Conservation (phyloP, 139 green algal species). For the Chlorella vulgaris region DNA sequence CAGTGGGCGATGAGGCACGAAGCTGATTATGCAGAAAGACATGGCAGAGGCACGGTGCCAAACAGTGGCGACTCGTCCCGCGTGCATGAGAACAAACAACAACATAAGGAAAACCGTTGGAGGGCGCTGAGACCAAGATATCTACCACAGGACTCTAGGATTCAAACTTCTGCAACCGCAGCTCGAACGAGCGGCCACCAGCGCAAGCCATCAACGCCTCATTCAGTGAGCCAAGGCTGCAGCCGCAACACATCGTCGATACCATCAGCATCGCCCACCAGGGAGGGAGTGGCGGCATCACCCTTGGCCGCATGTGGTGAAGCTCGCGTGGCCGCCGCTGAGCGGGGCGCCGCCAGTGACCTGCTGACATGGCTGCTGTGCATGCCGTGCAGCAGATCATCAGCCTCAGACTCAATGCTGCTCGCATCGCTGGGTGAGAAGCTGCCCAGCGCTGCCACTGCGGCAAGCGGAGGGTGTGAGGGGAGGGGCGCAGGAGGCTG, state of each 20-base stretch:
- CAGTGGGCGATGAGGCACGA: too few species aligned
- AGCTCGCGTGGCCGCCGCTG: neutral
- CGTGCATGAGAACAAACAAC: too few species aligned
- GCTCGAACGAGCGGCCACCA: too few species aligned
- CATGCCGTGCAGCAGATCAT: slow-evolving; percentile 25
- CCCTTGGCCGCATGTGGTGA: neutral
- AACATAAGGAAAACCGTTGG: too few species aligned
- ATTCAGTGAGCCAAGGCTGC: slow-evolving; percentile 41
- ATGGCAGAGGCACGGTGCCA: too few species aligned
- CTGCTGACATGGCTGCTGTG: slow-evolving; percentile 22
- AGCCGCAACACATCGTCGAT: slow-evolving; percentile 46
- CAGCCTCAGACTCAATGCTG: slow-evolving; percentile 30
- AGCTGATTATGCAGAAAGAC: too few species aligned
- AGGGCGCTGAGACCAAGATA: too few species aligned
- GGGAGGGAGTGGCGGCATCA: neutral
- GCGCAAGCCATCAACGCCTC: too few species aligned
- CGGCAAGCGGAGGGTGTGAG: too few species aligned
- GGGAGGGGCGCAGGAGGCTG: neutral
- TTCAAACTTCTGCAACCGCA: too few species aligned
- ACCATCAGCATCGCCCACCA: slow-evolving; percentile 21
- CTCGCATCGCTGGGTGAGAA: slow-evolving; percentile 22
- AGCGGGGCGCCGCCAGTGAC: neutral
- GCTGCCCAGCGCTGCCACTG: neutral
- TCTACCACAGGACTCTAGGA: too few species aligned
- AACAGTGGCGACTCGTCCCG: too few species aligned